Evolutionary conservation across 148 eudicot genomes (phyloP), one percentile per base, ranked within the genome.

Genomic region (Vaccinium darrowii): DNA sequence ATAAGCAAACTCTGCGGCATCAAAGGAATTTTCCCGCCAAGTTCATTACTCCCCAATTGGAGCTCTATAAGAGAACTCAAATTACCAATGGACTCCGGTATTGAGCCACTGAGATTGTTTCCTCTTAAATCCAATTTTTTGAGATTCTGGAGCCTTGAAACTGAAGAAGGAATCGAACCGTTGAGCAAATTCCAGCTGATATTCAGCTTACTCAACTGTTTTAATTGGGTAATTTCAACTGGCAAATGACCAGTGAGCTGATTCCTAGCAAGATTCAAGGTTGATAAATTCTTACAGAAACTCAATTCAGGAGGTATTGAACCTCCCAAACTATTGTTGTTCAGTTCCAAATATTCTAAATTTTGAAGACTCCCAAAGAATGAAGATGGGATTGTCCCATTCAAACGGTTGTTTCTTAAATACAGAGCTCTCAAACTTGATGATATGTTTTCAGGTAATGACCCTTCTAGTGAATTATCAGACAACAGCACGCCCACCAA

Each of bases 271-370:
- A 95, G 91, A 84, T 90, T 92, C 87, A 95, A 86, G 52, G 93
- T 85, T 36, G 89, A 88, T 84, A 95, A 82, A 1, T 51, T 88
- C 30, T 76, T 84, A 81, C 95, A 95, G 18, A 81, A 80, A 75
- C 94, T 89, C 79, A 95, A 69, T 50, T 84, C 91, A 21, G 88
- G 52, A 76, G 98, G 98, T 58, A 95, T 88, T 27, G 72, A 0
- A 23, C 98, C 98, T 39, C 5, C 86, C 85, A 95, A 88, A 8
- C 1, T 75, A 83, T 95, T 95, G 83, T 86, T 75, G 13, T 90
- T 92, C 65, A 95, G 74, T 87, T 95, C 98, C 86, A 94, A 90
- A 87, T 95, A 94, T 5, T 72, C 88, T 88, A 95, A 85, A 13
- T 79, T 88, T 18, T 19, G 83, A 82, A 90, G 91, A 43, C 56